Evolutionary conservation across 192 early-diverging fungal genomes (phyloP), one percentile per base, ranked within the genome.

Genomic region (Chytriomyces hyalinus): DNA sequence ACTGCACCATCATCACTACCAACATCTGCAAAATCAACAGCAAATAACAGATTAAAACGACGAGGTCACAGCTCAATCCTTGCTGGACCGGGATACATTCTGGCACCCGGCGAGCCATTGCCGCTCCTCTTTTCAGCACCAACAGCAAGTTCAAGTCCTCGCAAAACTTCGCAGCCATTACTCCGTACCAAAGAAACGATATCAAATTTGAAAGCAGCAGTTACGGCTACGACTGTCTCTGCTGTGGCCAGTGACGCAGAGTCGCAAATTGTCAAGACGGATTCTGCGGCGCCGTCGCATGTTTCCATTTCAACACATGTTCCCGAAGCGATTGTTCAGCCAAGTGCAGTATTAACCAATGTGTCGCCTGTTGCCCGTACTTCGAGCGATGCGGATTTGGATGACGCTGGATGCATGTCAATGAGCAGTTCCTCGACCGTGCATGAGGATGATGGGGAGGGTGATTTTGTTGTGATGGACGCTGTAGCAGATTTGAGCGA

Each of bases 31-130:
- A 15, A n/a, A 22, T 45, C 49, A n/a, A 51, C 49, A 57, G n/a
- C 57, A 10, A 9, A 9, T 24, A 10, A 11, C 26, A 11, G 44
- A 45, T 13, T 44, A 10, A 65, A 53, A 49, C 61, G 73, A 15
- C 28, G 63, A 13, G 73, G 64, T 26, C 6, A 70, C n/a, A 17
- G n/a, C 60, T 47, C 36, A 43, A 75, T 75, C 28, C 73, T 75
- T 75, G 61, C 73, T 65, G 73, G 73, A 8, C 73, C 73, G 4
- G 73, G 73, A 50, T 75, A 51, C 45, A 75, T 75, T 43, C 36
- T 75, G 44, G 22, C 44, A n/a, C 63, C 61, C 11, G 73, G 73
- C 11, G 73, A 75, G 7, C 28, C 48, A 6, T 15, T 75, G 10
- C 73, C 73, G 10, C 11, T 49, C 24, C 15, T 75, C n/a, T 53